Evolutionary conservation across 495 filamentous ascomycete genomes (phyloP).

Genomic region (Tuber calosporum): DNA sequence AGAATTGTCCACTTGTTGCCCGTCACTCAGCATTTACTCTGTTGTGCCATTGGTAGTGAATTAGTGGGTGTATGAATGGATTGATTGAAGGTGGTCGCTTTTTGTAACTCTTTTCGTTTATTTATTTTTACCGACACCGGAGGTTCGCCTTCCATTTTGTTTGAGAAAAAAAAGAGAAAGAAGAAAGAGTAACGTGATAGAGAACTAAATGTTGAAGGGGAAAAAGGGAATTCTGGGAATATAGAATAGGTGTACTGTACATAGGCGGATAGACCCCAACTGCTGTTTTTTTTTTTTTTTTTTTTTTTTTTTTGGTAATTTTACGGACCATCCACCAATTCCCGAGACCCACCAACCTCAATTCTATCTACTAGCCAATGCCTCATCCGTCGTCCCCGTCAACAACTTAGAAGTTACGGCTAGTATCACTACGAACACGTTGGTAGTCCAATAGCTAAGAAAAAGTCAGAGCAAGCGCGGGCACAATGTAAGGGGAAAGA

Average conservation of each 20-base stretch:
- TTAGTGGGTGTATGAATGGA: not conserved
- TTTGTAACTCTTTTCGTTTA: not conserved
- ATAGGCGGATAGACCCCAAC: not conserved
- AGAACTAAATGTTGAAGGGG: not conserved
- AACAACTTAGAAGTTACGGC: slow-evolving; percentile 55
- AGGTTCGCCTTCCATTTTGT: not conserved
- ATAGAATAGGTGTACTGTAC: slow-evolving; percentile 2
- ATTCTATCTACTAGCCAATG: slow-evolving; percentile 39
- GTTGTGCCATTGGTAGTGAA: not conserved
- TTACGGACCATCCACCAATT: slow-evolving; percentile 47
- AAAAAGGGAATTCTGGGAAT: not conserved
- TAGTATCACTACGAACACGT: slow-evolving; percentile 81
- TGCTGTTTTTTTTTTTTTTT: not conserved
- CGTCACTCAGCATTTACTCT: not conserved
- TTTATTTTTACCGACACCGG: not conserved
- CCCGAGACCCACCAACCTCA: slow-evolving; percentile 40
- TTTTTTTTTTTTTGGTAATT: slow-evolving; percentile 25
- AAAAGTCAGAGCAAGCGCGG: slow-evolving; percentile 12
- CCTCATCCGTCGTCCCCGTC: not conserved
- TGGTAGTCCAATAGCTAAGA: slow-evolving; percentile 67
- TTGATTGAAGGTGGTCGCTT: not conserved
- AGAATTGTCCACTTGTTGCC: not conserved
- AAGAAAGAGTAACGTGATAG: not conserved
- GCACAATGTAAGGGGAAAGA: not conserved
- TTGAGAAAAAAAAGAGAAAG: not conserved